Evolutionary conservation across 352 stramenopile species (phyloP), one percentile per base, ranked within the genome.

Genomic region (Thalassiosira exigua): DNA sequence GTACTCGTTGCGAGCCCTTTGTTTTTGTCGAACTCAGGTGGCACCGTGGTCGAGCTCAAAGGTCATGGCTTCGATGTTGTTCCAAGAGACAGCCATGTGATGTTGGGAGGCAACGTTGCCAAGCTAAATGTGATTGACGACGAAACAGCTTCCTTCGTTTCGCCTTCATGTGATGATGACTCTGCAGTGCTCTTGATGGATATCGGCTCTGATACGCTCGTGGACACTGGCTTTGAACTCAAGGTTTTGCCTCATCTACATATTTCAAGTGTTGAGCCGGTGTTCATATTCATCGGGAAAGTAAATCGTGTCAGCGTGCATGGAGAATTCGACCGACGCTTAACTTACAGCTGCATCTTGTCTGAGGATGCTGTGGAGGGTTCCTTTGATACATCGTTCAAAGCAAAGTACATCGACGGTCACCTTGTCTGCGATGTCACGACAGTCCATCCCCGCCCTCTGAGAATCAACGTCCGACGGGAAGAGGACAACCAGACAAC

Each of bases 151-250:
- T 54, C 14, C 17, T 79, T 79, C 53, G 60, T 30, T 17, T 51
- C 69, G 27, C 58, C 69, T 32, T 51, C 14, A 1, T 48, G 9
- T 24, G 57, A 51, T 14, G 0, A 44, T 22, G 32, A 4, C n/a
- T 29, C 57, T 42, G 5, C 48, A 32, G 7, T 14, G 12, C 12
- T 72, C 5, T 52, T 0, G n/a, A 4, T 73, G 0, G 64, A 51
- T 30, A 54, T 41, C 36, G 51, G 46, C 24, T 44, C n/a, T 30
- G 44, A 60, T 22, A 33, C 50, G 33, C 67, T 68, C 41, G 1
- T 21, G 1, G 69, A 72, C 39, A 79, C 59, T 59, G 60, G 59
- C 26, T 60, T 79, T 36, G 60, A 72, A 26, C 50, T 79, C 4
- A 4, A 42, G 29, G 71, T 53, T 33, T 53, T 79, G 41, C 52